Conservation (phyloP, 2,329 filamentous ascomycete genomes). For the Pestalotiopsis sp. region DNA sequence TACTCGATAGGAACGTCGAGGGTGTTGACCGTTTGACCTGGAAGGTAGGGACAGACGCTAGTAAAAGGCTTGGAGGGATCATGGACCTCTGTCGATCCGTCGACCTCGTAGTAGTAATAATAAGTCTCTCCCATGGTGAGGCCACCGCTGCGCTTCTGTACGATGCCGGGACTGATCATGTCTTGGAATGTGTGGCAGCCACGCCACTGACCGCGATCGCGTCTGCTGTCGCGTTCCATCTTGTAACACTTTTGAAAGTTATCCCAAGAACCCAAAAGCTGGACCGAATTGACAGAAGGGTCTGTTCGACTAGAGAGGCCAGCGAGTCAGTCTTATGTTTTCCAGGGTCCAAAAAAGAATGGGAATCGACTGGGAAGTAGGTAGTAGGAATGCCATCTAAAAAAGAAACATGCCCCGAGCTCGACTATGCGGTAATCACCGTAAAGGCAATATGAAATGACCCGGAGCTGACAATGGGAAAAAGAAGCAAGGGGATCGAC, state of each 20-base stretch:
- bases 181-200: slow-evolving; percentile 86
- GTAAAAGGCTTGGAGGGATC: slow-evolving; percentile 75
- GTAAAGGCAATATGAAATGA: slow-evolving; percentile 9
- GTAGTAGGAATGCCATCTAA: background rate
- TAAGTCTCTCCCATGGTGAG: slow-evolving; percentile 92
- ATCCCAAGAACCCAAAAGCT: slow-evolving; percentile 91
- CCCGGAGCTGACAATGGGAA: slow-evolving; percentile 7
- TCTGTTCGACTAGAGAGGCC: slow-evolving; percentile 55
- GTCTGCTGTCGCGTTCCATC: slow-evolving; percentile 79
- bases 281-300: slow-evolving; percentile 68
- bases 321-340: slow-evolving; percentile 23
- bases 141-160: slow-evolving; percentile 70
- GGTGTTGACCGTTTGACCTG: slow-evolving; percentile 85
- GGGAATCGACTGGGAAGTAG: background rate
- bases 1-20: slow-evolving; percentile 78
- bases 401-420: background rate
- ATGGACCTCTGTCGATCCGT: slow-evolving; percentile 76
- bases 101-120: slow-evolving; percentile 94
- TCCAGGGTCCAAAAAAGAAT: background rate
- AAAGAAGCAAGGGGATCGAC: slow-evolving; percentile 9
- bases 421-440: slow-evolving; percentile 5
- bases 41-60: slow-evolving; percentile 80
- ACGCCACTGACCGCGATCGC: slow-evolving; percentile 78
- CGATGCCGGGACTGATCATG: slow-evolving; percentile 79
- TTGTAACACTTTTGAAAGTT: slow-evolving; percentile 81